These are phyloP conservation scores for Corylus heterophylla DNA, from an alignment of 306 rosid genomes.

Conservation along the genomic window DNA sequence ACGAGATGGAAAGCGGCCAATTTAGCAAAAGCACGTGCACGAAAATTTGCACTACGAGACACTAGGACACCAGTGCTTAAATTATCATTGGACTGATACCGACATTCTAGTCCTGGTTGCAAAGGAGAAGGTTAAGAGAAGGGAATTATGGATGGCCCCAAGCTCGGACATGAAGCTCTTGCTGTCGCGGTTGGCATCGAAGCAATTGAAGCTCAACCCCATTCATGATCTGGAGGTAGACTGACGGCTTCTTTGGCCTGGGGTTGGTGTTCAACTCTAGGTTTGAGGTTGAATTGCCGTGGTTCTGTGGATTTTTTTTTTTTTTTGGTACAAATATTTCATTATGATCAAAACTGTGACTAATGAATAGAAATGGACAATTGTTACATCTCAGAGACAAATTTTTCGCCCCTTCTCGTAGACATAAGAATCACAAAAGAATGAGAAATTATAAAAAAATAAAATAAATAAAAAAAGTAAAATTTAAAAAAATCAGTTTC, in stretches of 20 bases:
- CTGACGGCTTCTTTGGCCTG: no score
- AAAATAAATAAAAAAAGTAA: no score
- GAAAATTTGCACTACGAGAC: no score
- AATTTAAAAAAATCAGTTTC: constrained; percentile 11
- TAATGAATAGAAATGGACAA: constrained; percentile 27
- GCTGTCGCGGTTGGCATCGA: no score
- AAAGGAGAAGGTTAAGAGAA: neutral
- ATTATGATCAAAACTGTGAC: constrained; percentile 16
- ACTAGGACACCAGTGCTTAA: neutral
- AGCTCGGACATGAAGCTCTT: no score
- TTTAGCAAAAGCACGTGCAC: no score
- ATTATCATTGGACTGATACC: neutral
- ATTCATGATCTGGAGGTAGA: no score
- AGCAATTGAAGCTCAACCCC: no score
- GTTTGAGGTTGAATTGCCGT: no score
- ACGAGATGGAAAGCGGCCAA: no score
- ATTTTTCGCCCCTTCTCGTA: constrained; percentile 17
- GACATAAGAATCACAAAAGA: constrained; percentile 30
- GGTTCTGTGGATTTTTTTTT: neutral
- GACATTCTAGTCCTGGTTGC: neutral
- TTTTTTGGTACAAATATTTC: constrained; percentile 12
- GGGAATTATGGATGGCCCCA: no score
- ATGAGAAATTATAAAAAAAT: neutral
- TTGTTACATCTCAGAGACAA: constrained; percentile 36
- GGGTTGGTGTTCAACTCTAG: no score